Evolutionary conservation across 1,284 basidiomycete species (phyloP), one percentile per base, ranked within the genome.

Genomic region (Ustilago xerochloae): DNA sequence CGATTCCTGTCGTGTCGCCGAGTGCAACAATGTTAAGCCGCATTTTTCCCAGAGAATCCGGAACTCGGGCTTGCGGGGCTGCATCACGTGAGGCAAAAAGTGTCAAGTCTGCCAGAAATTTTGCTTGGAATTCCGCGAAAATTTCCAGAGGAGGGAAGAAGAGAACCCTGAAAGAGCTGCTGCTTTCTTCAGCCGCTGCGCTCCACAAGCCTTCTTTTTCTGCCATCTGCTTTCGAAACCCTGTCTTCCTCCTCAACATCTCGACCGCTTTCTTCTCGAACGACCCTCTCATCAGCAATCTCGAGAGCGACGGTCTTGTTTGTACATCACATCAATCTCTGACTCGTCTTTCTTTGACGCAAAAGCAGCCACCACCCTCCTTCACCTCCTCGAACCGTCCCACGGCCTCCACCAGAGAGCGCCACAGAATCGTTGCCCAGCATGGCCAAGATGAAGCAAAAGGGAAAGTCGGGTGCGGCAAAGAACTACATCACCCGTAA

Each of bases 371-470:
- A 16, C 20, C 12, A 35, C 48, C 0, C 9, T 28, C 35, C 35
- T n/a, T 8, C n/a, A 33, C 30, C n/a, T 46, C 16, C 15, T 26
- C 20, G 15, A 24, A 18, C 15, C 15, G 22, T 30, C 13, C 18
- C 46, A 22, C 33, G 41, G 50, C 56, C 55, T 53, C 60, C 10
- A 45, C 35, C 20, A 56, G 33, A 28, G 28, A 56, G 33, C 57
- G 48, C 38, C 29, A 24, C 22, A 36, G 33, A 41, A 12, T 16
- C 4, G 20, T 58, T 33, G 50, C 39, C 22, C 45, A 71, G 50
- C 38, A 97, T 97, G 94, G 94, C 92, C 75, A 92, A 92, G 79
- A 87, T 97, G 84, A 91, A 90, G 86, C 90, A 90, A 85, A 94
- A 92, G 85, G 94, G 95, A 85, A 92, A 84, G 67, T 77, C 84